Evolutionary conservation across 345 rosid species (phyloP), one percentile per base, ranked within the genome.

Genomic region (Gossypioides kirkii): DNA sequence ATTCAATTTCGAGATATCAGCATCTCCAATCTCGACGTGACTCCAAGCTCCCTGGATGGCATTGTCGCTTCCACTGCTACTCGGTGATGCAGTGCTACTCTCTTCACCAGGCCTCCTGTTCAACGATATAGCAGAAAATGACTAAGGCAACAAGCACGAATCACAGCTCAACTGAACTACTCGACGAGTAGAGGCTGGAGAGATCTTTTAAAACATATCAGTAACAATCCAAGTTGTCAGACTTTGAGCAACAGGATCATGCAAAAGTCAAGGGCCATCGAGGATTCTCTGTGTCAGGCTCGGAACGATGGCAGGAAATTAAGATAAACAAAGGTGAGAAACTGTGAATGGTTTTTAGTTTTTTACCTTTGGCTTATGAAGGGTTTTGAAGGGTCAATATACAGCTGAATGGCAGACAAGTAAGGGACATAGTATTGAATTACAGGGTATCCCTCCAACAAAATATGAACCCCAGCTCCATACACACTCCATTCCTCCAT

Each of bases 401-500:
- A 95, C 73, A 92, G 71, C 83, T 92, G 98, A 84, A 95, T 89
- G 73, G 90, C 97, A 3, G 99, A 95, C 74, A 95, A 85, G 82
- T 86, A 95, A 2, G 99, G 99, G 22, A 87, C 93, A 80, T 95
- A 95, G 66, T 91, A 95, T 80, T 95, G 99, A 73, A 84, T 80
- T 0, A 94, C 94, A 65, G 86, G 83, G 76, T 91, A 94, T 55
- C 88, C 92, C 58, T 89, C 81, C 88, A 95, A 81, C 49, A 89
- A 58, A 55, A 95, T 84, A 20, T 94, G 98, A 69, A 92, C 89
- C 53, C 96, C 98, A 1, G 91, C 94, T 63, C 99, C 99, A 61
- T 90, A 95, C 0, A 91, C 98, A 81, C 99, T 95, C 97, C 99
- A 92, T 75, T 92, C 94, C 26, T 79, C 83, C 26, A 90, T 91